phyloP scores from a whole-genome alignment of 441 rosid species.

The Syzygium malaccense region DNA sequence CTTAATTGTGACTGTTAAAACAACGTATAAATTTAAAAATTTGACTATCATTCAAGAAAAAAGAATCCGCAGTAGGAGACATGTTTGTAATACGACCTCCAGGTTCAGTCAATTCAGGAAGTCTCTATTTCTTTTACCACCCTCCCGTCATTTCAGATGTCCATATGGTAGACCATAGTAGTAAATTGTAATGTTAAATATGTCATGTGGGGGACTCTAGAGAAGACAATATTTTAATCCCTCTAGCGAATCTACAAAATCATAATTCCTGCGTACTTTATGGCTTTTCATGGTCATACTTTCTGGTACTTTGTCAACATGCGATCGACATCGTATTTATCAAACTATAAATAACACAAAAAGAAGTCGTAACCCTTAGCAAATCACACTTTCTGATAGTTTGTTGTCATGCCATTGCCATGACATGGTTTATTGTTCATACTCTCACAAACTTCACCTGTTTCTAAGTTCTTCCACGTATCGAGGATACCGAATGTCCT shows the following conservation, averaged over 20 bases:
- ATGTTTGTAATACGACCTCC: neutral
- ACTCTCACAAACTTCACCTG: neutral
- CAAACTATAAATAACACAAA: neutral
- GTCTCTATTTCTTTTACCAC: neutral
- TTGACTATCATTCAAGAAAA: neutral
- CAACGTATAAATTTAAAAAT: neutral
- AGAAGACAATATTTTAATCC: neutral
- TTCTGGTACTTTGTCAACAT: neutral
- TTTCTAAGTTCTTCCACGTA: neutral
- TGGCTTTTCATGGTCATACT: neutral
- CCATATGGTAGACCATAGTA: neutral
- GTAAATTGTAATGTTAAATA: neutral
- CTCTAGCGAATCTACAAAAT: neutral
- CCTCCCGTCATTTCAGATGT: neutral
- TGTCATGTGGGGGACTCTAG: neutral
- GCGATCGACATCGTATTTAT: neutral
- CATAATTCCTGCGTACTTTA: neutral
- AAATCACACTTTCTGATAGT: neutral
- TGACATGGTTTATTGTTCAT: neutral
- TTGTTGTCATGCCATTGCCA: neutral
- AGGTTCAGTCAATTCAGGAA: neutral
- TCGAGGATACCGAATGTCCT: neutral
- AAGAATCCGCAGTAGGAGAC: neutral
- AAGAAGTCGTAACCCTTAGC: neutral
- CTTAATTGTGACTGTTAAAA: slow-evolving; percentile 55